phyloP scores from a whole-genome alignment of 2,329 filamentous ascomycete species.

The Neoascochyta sp. region DNA sequence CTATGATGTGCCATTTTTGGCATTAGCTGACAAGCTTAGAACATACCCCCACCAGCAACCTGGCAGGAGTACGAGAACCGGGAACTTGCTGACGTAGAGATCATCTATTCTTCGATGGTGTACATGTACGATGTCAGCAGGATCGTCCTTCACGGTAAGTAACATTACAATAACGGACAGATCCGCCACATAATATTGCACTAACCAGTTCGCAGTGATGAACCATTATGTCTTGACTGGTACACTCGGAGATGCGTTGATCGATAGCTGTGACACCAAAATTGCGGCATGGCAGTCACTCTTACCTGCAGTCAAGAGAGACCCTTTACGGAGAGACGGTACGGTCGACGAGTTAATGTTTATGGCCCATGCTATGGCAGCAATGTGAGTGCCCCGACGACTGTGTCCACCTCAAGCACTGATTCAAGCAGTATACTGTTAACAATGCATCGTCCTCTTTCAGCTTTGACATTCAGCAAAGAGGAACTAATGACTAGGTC shows the following conservation, averaged over 20 bases:
- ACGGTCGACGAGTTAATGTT: constrained; percentile 85
- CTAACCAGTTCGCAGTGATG: constrained; percentile 46
- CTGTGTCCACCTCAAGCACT: constrained; percentile 1
- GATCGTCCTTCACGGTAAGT: constrained; percentile 60
- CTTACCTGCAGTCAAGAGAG: constrained; percentile 67
- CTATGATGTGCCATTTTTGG: background rate
- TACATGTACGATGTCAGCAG: constrained; percentile 75
- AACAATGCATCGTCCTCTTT: constrained; percentile 42
- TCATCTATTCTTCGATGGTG: constrained; percentile 74
- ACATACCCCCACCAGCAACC: constrained; percentile 41
- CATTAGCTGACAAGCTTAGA: constrained; percentile 12
- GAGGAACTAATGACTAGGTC: too few relatives aligned
- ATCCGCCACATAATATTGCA: background rate
- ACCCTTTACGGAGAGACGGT: constrained; percentile 64
- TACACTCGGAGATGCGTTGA: constrained; percentile 49
- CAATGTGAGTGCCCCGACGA: constrained; percentile 33
- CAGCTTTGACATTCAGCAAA: constrained; percentile 30
- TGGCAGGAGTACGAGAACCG: constrained; percentile 71
- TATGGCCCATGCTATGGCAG: constrained; percentile 74
- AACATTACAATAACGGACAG: too few relatives aligned
- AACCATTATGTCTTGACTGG: constrained; percentile 27
- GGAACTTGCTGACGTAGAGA: constrained; percentile 66
- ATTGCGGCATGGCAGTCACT: constrained; percentile 73
- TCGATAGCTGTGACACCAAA: constrained; percentile 62
- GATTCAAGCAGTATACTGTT: constrained; percentile 19